Conservation (phyloP, 306 rosid species). For the Cicer judaicum region DNA sequence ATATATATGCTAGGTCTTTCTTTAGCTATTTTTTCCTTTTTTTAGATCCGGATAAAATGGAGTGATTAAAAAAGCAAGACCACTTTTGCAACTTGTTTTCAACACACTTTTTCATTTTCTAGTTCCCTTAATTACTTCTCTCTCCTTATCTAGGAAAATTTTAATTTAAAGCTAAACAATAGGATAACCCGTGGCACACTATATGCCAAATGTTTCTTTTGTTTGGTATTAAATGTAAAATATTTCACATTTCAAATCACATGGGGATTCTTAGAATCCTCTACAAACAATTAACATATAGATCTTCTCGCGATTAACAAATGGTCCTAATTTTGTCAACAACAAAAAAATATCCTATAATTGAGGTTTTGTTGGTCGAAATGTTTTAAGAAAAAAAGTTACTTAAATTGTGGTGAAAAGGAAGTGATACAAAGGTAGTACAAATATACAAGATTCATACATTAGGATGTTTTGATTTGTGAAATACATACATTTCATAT, state of each 20-base stretch:
- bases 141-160: not conserved
- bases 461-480: not conserved
- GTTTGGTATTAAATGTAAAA: not conserved
- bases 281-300: not conserved
- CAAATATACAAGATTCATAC: not conserved
- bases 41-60: constrained; percentile 14
- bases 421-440: not conserved
- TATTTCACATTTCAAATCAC: not conserved
- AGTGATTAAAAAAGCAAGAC: constrained; percentile 12
- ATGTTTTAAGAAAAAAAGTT: not conserved
- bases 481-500: not conserved
- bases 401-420: constrained; percentile 1
- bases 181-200: not conserved
- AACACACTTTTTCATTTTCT: constrained; percentile 11
- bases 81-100: constrained; percentile 37
- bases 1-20: not conserved
- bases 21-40: constrained; percentile 9
- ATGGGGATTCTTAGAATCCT: constrained; percentile 11
- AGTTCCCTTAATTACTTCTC: constrained; percentile 18
- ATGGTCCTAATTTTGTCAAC: not conserved
- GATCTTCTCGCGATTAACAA: not conserved
- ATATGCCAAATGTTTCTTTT: constrained; percentile 5
- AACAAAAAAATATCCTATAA: not conserved
- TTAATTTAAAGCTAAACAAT: constrained; percentile 2
- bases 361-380: not conserved